Evolutionary conservation across 345 rosid species (phyloP), one percentile per base, ranked within the genome.

Genomic region (Acer negundo): DNA sequence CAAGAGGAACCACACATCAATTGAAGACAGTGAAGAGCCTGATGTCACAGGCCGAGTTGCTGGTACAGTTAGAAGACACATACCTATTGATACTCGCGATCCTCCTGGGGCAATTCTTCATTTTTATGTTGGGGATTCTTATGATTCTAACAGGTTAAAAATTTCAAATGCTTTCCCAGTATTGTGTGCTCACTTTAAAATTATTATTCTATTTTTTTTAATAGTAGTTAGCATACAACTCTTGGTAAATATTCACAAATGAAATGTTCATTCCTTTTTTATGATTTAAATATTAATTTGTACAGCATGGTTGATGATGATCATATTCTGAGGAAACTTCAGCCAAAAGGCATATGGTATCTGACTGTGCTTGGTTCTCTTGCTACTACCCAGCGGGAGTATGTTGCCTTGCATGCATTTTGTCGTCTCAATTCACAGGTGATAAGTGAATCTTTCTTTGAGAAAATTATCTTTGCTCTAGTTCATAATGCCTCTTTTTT

Each of bases 311-410:
- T 72, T 77, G 95, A 88, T 16, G 97, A 94, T 67, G 94, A 89
- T 84, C 97, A 94, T 85, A 90, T 97, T 83, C 77, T 94, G 78
- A 83, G 90, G 91, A 97, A 93, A 84, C 92, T 97, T 79, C 97
- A 87, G 81, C 86, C 94, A 16, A 91, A 90, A 87, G 84, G 89
- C 74, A 84, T 84, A 62, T 97, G 99, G 99, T 90, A 85, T 86
- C 84, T 97, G 69, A 92, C 99, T 77, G 97, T 93, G 72, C 93
- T 97, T 63, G 99, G 99, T 79, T 94, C 99, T 49, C 97, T 97
- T 81, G 99, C 99, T 72, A 97, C 99, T 49, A 97, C 97, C 73
- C 99, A 97, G 86, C 91, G 99, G 58, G 99, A 97, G 85, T 97
- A 97, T 77, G 87, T 97, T 86, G 99, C 99, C 19, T 80, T 97